These are phyloP conservation scores for Penicillium pancosmium DNA, from an alignment of 495 filamentous ascomycete species.

Conservation along the genomic window DNA sequence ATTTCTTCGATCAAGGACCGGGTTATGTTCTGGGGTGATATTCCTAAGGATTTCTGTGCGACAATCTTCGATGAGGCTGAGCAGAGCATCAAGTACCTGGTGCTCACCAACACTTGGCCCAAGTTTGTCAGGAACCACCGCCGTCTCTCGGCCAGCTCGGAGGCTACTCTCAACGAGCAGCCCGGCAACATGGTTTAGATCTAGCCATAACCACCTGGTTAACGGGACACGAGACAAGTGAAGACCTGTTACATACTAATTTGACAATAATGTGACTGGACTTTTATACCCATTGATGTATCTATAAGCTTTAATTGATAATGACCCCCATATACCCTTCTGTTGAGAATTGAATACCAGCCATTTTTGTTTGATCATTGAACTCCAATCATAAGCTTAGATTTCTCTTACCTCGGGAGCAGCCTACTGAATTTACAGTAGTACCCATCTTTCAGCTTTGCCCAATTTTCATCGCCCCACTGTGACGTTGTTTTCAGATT, in stretches of 20 bases:
- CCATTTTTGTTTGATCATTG: neutral
- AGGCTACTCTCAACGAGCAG: constrained; percentile 3
- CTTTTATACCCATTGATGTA: constrained; percentile 8
- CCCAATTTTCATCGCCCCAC: neutral
- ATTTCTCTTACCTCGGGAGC: neutral
- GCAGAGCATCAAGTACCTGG: constrained; percentile 66
- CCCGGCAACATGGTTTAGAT: constrained; percentile 1
- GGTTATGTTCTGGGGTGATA: constrained; percentile 39
- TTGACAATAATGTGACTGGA: constrained; percentile 8
- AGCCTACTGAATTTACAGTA: neutral
- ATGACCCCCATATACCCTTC: constrained; percentile 6
- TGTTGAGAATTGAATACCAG: constrained; percentile 2
- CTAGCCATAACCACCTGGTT: neutral
- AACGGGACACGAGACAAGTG: constrained; percentile 4
- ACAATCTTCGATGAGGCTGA: constrained; percentile 62
- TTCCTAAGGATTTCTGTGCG: constrained; percentile 54
- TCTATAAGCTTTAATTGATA: constrained; percentile 8
- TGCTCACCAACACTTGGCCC: constrained; percentile 71
- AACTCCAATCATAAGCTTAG: neutral
- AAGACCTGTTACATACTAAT: constrained; percentile 8
- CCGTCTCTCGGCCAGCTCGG: constrained; percentile 22
- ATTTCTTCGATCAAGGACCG: constrained; percentile 27
- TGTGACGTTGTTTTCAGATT: constrained; percentile 2
- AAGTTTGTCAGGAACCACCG: constrained; percentile 53
- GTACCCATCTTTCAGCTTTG: neutral